Evolutionary conservation across 2,329 filamentous ascomycete genomes (phyloP), one percentile per base, ranked within the genome.

Genomic region (Botrytis fabae): DNA sequence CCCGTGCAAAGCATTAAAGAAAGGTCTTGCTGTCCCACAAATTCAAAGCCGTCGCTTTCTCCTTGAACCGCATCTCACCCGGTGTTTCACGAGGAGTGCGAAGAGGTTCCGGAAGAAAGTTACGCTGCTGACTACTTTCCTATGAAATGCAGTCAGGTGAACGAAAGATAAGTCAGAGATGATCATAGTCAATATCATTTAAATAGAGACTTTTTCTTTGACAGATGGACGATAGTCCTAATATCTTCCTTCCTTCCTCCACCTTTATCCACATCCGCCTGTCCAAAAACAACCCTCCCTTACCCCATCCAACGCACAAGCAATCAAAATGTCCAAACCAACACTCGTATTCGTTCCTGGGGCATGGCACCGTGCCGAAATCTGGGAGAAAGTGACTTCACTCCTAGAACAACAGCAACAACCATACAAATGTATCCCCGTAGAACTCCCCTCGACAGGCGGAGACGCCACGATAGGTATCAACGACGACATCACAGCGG

Each of bases 331-430:
- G 76, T 73, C 74, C 38, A 77, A 76, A 44, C 81, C 82, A 60
- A 83, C 82, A 16, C 77, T 87, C 0, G 73, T 88, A 72, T 82
- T 87, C 32, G 80, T 88, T 1, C 85, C 82, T 2, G 85, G 85
- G 8, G 81, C 84, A 40, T 87, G 86, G 85, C 86, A 87, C 72
- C 76, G 73, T 35, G 77, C 78, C 12, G 80, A 78, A 32, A 79
- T 80, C 61, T 84, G 82, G 82, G 79, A 82, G 69, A 79, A 78
- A 70, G 77, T 83, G 4, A 76, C 59, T 46, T 79, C 80, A 57
- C 78, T 83, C 18, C 73, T 81, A n/a, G 70, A 78, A 5, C 61
- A 79, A 18, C 71, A 78, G 38, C 72, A 78, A 38, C 72, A 78
- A 16, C 28, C 28, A 28, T 77, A 80, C 59, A 81, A 78, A 77